Evolutionary conservation across 2,329 filamentous ascomycete genomes (phyloP), one percentile per base, ranked within the genome.

Genomic region (Ophiognomonia clavigignenti-juglandacearum): DNA sequence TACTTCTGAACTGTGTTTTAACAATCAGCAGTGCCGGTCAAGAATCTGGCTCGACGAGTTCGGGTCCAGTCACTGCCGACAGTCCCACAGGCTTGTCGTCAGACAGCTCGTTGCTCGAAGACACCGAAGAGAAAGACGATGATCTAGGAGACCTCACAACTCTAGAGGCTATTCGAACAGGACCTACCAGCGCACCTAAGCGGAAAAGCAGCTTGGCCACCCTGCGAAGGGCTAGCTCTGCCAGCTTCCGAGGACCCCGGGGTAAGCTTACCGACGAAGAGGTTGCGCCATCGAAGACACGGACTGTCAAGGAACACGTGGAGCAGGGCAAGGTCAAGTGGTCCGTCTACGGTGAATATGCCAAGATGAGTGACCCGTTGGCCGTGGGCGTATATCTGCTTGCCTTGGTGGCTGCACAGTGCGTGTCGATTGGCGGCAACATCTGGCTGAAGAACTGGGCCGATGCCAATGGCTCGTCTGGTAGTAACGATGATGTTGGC

Each of bases 311-410:
- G 67, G 93, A 98, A 65, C 85, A 86, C 56, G 78, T 82, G 2
- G 90, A 98, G 65, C 90, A 98, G 69, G 93, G 93, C 60, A 96
- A 97, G 64, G 93, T 98, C 57, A 97, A 96, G 67, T 97, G 93
- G 91, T 79, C 61, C 58, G 92, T 98, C 23, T 98, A 98, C 62
- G 73, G 75, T 16, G 91, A 96, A 67, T 98, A 98, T 60, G 95
- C 93, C 47, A 96, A 89, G 69, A 89, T 89, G 50, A 96, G 88
- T 72, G 96, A 97, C 64, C 67, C 96, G 14, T 72, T 80, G 47
- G 95, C 93, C 11, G 93, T 98, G 8, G 66, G 68, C 14, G 74
- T 96, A 55, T 98, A 97, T 65, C 59, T 95, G 14, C 38, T 85
- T 36, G 82, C 88, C 45, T 74, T 97, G 38, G 59, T 97, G 50